These are phyloP conservation scores for Diaporthe humulicola DNA, from an alignment of 2,329 filamentous ascomycete species.

Conservation along the genomic window DNA sequence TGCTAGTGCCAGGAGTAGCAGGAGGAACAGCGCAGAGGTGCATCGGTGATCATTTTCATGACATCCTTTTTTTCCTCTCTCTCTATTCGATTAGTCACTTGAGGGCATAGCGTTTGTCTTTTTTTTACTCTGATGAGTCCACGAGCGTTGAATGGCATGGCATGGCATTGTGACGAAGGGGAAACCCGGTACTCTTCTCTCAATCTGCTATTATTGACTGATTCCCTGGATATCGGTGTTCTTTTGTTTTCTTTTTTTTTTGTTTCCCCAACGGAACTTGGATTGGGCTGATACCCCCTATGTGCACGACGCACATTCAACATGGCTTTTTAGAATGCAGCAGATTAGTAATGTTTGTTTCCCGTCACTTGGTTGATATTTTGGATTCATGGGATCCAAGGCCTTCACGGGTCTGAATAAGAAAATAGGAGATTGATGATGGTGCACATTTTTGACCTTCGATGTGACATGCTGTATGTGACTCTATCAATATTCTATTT, in stretches of 20 bases:
- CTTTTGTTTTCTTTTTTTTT: background rate
- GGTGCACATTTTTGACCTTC: background rate
- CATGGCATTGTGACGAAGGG: constrained; percentile 12
- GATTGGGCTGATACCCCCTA: constrained; percentile 37
- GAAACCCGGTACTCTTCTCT: background rate
- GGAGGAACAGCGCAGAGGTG: constrained; percentile 32
- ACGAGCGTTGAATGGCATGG: background rate
- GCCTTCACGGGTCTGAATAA: background rate
- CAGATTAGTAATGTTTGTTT: constrained; percentile 19
- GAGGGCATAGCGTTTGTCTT: background rate
- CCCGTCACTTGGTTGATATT: background rate
- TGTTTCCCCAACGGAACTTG: background rate
- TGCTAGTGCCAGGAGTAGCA: constrained; percentile 31
- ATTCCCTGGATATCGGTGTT: background rate
- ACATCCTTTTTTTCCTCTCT: background rate
- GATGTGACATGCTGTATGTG: background rate
- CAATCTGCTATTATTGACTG: background rate
- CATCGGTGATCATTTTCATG: constrained; percentile 1
- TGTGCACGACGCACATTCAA: constrained; percentile 38
- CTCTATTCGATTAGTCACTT: background rate
- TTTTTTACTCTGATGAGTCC: background rate
- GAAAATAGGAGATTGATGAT: constrained; percentile 10
- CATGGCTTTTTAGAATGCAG: constrained; percentile 29
- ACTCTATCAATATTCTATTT: background rate
- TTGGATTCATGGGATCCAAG: background rate